Conservation (phyloP, 2,329 filamentous ascomycete genomes). For the Colletotrichum chrysophilum region DNA sequence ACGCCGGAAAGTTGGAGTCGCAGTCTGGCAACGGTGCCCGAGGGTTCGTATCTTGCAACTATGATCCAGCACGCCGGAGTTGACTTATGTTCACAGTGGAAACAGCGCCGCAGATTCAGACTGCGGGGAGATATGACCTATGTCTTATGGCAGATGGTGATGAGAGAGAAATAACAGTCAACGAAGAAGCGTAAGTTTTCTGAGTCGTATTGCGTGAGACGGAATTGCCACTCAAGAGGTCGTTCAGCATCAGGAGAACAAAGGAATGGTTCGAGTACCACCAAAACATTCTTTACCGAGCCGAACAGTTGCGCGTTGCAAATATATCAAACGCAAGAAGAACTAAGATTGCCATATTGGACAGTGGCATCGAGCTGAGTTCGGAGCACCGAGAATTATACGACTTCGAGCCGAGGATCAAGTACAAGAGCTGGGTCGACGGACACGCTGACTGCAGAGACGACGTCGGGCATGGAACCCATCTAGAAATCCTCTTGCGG, state of each 20-base stretch:
- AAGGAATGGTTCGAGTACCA: neutral
- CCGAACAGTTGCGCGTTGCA: accelerated
- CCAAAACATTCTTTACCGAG: neutral
- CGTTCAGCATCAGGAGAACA: neutral
- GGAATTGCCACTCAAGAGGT: too few relatives aligned
- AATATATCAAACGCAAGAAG: accelerated
- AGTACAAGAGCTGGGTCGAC: neutral
- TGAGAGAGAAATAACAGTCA: neutral
- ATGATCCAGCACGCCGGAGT: neutral
- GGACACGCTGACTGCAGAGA: accelerated
- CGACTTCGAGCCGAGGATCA: neutral
- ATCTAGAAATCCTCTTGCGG: neutral
- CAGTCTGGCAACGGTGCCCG: accelerated
- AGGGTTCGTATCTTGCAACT: neutral
- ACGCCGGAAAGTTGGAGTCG: accelerated
- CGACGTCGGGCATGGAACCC: neutral
- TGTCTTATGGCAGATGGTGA: neutral
- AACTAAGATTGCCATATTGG: neutral
- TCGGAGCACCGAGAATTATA: neutral
- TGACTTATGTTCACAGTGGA: neutral
- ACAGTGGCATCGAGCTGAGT: neutral
- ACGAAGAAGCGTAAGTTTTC: neutral
- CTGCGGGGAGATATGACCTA: accelerated
- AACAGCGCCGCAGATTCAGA: accelerated
- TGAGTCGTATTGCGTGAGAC: too few relatives aligned